Conservation (phyloP, 352 stramenopile genomes). For the Phytophthora cactorum region DNA sequence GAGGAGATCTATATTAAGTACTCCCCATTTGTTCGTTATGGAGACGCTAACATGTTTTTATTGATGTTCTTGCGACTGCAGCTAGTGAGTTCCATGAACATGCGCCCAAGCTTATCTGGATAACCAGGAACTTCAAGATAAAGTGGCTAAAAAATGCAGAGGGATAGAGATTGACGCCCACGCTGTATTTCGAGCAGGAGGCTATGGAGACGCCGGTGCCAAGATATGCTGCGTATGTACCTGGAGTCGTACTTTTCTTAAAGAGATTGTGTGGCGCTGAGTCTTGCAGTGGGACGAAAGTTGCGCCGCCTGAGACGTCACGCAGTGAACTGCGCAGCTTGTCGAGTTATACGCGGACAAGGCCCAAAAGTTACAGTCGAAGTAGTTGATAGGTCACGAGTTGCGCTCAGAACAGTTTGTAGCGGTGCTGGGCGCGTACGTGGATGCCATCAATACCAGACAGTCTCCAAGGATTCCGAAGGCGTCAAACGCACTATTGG, state of each 20-base stretch:
- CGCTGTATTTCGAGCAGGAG: constrained; percentile 59
- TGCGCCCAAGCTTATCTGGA: constrained; percentile 68
- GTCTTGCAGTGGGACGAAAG: constrained; percentile 41
- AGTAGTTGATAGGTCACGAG: constrained; percentile 49
- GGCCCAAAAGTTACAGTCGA: constrained; percentile 40
- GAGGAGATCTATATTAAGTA: constrained; percentile 1
- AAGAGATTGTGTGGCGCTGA: constrained; percentile 53
- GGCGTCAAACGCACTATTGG: constrained; percentile 48
- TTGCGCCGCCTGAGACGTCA: constrained; percentile 15
- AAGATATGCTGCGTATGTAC: constrained; percentile 63
- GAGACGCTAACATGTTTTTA: constrained; percentile 17
- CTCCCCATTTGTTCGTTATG: background rate
- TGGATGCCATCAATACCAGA: constrained; percentile 48
- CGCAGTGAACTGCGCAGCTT: constrained; percentile 60
- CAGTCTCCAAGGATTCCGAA: constrained; percentile 52
- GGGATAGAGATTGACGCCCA: constrained; percentile 49
- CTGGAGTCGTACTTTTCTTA: constrained; percentile 53
- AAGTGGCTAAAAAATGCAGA: constrained; percentile 62
- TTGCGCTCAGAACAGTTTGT: constrained; percentile 49
- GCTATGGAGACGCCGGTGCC: constrained; percentile 63
- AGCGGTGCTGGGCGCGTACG: constrained; percentile 49
- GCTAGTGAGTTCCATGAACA: constrained; percentile 54
- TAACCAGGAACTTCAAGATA: constrained; percentile 68
- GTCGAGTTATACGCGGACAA: constrained; percentile 53
- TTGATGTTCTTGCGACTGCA: constrained; percentile 14